Percentiles rank a stretch among this genome's conserved stretches.
These are phyloP conservation scores for Scenedesmus sp. DNA, from an alignment of 163 green algal species.

Conservation along the genomic window DNA sequence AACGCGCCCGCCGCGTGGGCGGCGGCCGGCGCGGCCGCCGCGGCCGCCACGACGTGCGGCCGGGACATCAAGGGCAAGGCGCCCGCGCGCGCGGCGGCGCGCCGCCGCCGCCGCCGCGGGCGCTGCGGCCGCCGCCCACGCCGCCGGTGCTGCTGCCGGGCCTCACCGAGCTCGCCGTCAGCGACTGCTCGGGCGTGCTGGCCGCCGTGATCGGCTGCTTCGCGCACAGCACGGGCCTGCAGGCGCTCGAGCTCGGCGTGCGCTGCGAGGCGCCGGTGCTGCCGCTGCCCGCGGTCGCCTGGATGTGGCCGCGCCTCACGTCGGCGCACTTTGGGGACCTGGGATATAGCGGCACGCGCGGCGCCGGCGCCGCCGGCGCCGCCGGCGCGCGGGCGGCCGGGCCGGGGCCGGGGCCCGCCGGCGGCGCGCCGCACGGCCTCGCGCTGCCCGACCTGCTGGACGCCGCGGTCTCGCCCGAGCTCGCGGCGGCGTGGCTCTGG, in stretches of 20 bases:
- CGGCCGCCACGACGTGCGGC: background rate
- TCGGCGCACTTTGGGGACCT: background rate
- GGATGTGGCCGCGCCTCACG: constrained; percentile 18
- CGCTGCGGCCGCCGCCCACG: background rate
- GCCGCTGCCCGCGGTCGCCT: background rate
- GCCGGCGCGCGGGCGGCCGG: background rate
- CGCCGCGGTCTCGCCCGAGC: background rate
- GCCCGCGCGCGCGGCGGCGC: background rate
- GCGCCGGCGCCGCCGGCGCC: background rate
- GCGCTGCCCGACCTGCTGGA: constrained; percentile 33
- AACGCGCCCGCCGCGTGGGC: constrained; percentile 19
- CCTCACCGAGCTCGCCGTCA: background rate
- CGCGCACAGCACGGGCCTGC: constrained; percentile 31
- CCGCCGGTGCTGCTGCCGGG: background rate
- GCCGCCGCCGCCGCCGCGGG: background rate
- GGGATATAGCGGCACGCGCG: background rate
- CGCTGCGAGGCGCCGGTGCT: background rate
- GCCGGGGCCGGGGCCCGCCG: background rate
- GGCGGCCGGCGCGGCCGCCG: constrained; percentile 3
- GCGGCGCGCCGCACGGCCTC: background rate
- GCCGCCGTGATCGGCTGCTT: constrained; percentile 24
- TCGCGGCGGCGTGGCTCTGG: constrained; percentile 36
- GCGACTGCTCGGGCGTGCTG: constrained; percentile 3
- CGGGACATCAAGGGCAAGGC: constrained; percentile 10
- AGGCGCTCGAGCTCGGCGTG: background rate